Base-by-base conservation (phyloP, 1,139 yeast species). In the Waltiozyma sp. region DNA sequence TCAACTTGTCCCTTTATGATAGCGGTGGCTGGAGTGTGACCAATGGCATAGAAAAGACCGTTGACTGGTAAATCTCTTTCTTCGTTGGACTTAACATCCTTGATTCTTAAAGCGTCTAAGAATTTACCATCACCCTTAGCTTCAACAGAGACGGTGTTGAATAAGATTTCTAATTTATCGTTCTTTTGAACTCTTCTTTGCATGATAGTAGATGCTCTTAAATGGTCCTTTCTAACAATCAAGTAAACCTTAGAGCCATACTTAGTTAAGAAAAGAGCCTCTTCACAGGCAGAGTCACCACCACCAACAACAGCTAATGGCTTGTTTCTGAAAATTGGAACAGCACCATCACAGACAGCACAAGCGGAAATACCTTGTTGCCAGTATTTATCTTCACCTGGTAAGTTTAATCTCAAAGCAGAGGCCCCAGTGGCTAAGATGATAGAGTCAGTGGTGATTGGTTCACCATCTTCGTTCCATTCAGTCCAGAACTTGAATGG, bases 311-410 rank as follows among this genome's bases (percentile, higher is more conserved):
- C 98, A 16, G 96, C 97, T 60, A 91, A 76, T 38, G 98, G 97
- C 68, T 88, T 85, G 73, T 91, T 85, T 74, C 97, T 83, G 73
- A 91, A 91, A 59, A 91, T 88, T 57, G 98, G 98, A 39, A 91
- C 95, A 34, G 98, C 98, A 65, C 98, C 98, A 62, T 91, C 98
- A 70, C 98, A 91, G 49, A 91, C 98, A 41, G 98, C 98, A 73
- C 98, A 91, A 19, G 98, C 98, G 52, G 95, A 85, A 55, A 91
- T 91, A 64, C 98, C 98, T 64, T 84, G 86, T 72, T 91, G 98
- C 98, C 98, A 91, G 77, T 91, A 91, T 39, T 77, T 75, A 51
- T 91, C 97, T 70, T 91, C 98, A 55, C 98, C 98, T 47, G 97
- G 96, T 49, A 91, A 70, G 62, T 77, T 69, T 70, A 91, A 75